These are phyloP conservation scores for Pisolithus tinctorius DNA, from an alignment of 768 basidiomycete species.

Conservation along the genomic window DNA sequence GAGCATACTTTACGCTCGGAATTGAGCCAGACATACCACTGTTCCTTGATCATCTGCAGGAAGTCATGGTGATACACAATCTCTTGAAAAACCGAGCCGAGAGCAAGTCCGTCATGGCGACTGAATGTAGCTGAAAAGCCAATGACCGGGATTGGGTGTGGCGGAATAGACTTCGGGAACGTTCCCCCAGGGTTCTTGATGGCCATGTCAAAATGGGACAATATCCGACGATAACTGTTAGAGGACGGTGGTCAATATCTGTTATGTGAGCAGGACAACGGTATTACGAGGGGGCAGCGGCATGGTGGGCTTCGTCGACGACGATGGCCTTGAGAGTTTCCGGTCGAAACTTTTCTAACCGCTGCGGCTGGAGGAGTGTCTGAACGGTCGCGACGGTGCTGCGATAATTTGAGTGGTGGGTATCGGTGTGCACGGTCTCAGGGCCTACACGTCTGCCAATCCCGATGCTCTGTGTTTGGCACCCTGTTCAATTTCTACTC, in stretches of 20 bases:
- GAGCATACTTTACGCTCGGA: not conserved
- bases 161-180: slow-evolving; percentile 30
- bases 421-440: not conserved
- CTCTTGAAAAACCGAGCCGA: slow-evolving; percentile 81
- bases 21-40: slow-evolving; percentile 50
- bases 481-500: slow-evolving; percentile 91
- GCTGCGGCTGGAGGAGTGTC: slow-evolving; percentile 57
- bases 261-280: not conserved
- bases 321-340: slow-evolving; percentile 64
- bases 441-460: slow-evolving; percentile 67
- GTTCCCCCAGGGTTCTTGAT: slow-evolving; percentile 48
- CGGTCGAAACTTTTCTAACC: slow-evolving; percentile 74
- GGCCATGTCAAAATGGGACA: slow-evolving; percentile 76
- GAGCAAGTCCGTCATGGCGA: slow-evolving; percentile 83
- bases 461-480: slow-evolving; percentile 68
- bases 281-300: slow-evolving; percentile 80
- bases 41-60: slow-evolving; percentile 85
- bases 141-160: slow-evolving; percentile 67
- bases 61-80: slow-evolving; percentile 94
- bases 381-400: slow-evolving; percentile 90
- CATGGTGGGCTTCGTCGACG: slow-evolving; percentile 93
- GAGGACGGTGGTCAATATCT: slow-evolving; percentile 4
- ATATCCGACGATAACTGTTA: slow-evolving; percentile 67
- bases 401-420: not conserved
- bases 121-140: slow-evolving; percentile 96